These are phyloP conservation scores for Imleria badia DNA, from an alignment of 768 basidiomycete genomes.

Conservation along the genomic window DNA sequence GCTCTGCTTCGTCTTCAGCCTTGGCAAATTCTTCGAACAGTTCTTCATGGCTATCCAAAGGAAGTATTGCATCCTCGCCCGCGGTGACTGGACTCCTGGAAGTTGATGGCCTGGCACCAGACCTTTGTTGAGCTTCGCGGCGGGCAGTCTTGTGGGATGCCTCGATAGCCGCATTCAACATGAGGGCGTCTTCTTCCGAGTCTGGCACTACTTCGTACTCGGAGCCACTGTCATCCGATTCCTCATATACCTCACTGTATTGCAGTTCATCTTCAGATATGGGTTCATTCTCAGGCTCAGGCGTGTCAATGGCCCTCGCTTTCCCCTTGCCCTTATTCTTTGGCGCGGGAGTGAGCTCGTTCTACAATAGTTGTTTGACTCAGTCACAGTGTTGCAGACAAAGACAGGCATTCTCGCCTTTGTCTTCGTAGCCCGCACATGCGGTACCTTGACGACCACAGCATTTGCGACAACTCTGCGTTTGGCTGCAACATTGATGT, in stretches of 20 bases:
- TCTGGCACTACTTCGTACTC: conserved; percentile 50
- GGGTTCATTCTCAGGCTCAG: conserved; percentile 27
- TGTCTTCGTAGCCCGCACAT: conserved; percentile 10
- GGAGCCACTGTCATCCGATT: conserved; percentile 56
- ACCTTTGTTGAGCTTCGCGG: conserved; percentile 27
- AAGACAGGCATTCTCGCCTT: conserved; percentile 25
- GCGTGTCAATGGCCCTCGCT: conserved; percentile 23
- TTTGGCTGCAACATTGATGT: conserved; percentile 26
- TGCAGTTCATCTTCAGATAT: conserved; percentile 39
- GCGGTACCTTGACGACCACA: conserved; percentile 23
- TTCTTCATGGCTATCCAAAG: conserved; percentile 15
- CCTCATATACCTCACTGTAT: conserved; percentile 42
- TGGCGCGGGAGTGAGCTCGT: not conserved
- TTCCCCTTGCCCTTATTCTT: conserved; percentile 29
- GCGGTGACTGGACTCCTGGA: conserved; percentile 44
- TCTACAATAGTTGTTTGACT: conserved; percentile 18
- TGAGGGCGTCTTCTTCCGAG: conserved; percentile 39
- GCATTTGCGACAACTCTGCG: conserved; percentile 34
- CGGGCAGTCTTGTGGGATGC: conserved; percentile 47
- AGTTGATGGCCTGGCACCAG: conserved; percentile 32
- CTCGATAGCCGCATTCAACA: conserved; percentile 58
- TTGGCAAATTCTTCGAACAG: not conserved
- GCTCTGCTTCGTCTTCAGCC: conserved; percentile 10
- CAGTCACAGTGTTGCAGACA: conserved; percentile 8
- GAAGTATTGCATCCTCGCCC: conserved; percentile 18